Base-by-base conservation (phyloP, 805 yeast species). In the Yamadazyma akitaensis region DNA sequence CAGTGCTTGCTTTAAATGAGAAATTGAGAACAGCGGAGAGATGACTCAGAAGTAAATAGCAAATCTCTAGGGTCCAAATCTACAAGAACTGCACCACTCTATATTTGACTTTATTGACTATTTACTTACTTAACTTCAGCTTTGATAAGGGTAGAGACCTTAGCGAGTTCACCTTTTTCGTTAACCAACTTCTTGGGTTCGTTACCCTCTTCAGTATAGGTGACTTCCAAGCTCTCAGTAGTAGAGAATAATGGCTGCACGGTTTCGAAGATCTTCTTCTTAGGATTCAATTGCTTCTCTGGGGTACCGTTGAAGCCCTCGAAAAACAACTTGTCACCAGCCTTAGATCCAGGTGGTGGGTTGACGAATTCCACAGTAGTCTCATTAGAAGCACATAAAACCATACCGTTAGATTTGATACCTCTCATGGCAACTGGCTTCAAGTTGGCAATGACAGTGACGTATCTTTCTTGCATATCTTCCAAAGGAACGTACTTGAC, bases 361-460 rank as follows among this genome's bases (percentile, higher is more conserved):
- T 86, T 85, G 55, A 92, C 91, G 60, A 94, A 90, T 71, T 94
- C 98, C 49, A 94, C 97, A 28, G 67, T 68, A 32, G 71, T 72
- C 42, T 79, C 87, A 44, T 75, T 83, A 34, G 97, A 89, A 21
- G 90, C 92, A 77, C 99, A 94, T 57, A 94, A 77, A 40, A 94
- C 98, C 99, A 94, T 94, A 43, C 96, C 99, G 43, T 82, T 73
- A 9, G 97, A 90, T 67, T 89, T 89, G 62, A 94, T 82, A 55
- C 99, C 98, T 73, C 99, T 85, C 99, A 94, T 94, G 61, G 84
- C 84, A 36, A 91, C 99, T 16, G 99, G 99, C 75, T 94, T 94
- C 71, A 94, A 80, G 76, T 95, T 95, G 58, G 97, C 96, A 59
- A 94, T 90, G 47, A 85, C 85, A 39, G 94, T 85, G 42, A 92